Conservation (phyloP, 2,329 filamentous ascomycete species). For the Zymoseptoria ardabiliae region DNA sequence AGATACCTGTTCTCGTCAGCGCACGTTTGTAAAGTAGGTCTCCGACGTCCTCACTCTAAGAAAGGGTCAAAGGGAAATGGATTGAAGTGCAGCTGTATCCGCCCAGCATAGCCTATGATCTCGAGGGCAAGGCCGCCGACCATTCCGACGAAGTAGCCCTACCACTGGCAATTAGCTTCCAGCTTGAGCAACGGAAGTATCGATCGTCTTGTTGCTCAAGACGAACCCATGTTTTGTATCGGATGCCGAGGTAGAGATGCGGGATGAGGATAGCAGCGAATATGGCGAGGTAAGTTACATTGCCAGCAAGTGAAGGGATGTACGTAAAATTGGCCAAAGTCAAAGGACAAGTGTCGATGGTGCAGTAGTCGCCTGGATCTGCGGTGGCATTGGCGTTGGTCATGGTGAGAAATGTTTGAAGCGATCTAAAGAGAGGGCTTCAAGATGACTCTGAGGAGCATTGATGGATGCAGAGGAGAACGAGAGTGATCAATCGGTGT, state of each 20-base stretch:
- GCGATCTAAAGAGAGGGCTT: no score
- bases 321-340: slow-evolving; percentile 30
- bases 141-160: slow-evolving; percentile 44
- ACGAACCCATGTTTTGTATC: slow-evolving; percentile 45
- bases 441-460: no score
- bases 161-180: not conserved
- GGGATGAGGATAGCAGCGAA: slow-evolving; percentile 43
- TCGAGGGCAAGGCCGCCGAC: slow-evolving; percentile 43
- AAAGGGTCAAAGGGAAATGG: slow-evolving; percentile 46
- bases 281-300: slow-evolving; percentile 44
- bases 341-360: not conserved
- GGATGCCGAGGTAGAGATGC: slow-evolving; percentile 44
- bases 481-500: no score
- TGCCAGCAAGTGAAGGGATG: slow-evolving; percentile 38
- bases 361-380: not conserved
- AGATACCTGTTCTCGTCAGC: slow-evolving; percentile 40
- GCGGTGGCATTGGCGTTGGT: no score
- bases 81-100: slow-evolving; percentile 47
- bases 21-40: not conserved
- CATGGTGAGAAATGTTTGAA: no score
- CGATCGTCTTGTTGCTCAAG: no score
- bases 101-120: slow-evolving; percentile 49
- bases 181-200: not conserved
- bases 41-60: slow-evolving; percentile 36
- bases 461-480: no score